These are phyloP conservation scores for Melampsora larici-populina DNA, from an alignment of 1,284 basidiomycete species.

Conservation along the genomic window DNA sequence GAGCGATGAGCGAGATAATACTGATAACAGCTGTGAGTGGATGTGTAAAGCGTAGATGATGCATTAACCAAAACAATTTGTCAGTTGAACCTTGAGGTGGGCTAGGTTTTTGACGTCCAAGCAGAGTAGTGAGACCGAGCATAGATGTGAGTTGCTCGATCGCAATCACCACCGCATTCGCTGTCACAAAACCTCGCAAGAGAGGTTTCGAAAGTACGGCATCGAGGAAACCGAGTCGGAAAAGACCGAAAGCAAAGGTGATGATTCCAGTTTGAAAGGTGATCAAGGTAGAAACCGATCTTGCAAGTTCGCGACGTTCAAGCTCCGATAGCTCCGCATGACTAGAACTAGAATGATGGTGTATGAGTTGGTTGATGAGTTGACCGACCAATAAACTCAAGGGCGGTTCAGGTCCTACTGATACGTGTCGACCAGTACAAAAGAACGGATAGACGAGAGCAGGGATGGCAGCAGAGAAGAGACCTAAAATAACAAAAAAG, in stretches of 20 bases:
- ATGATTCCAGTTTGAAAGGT: constrained; percentile 83
- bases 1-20: constrained; percentile 61
- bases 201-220: constrained; percentile 69
- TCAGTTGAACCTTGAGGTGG: constrained; percentile 65
- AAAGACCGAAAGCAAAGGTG: constrained; percentile 77
- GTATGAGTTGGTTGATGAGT: constrained; percentile 66
- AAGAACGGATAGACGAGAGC: constrained; percentile 77
- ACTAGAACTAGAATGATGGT: constrained; percentile 63
- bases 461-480: constrained; percentile 62
- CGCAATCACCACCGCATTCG: constrained; percentile 60
- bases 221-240: constrained; percentile 87
- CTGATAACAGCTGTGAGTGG: constrained; percentile 68
- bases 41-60: constrained; percentile 65
- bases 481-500: constrained; percentile 59
- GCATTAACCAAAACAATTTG: constrained; percentile 72
- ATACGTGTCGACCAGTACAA: constrained; percentile 68
- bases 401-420: constrained; percentile 81
- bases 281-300: constrained; percentile 65
- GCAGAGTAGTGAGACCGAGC: constrained; percentile 67
- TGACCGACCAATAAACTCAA: constrained; percentile 82
- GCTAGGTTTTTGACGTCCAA: constrained; percentile 60
- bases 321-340: constrained; percentile 62
- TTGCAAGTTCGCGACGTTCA: constrained; percentile 56
- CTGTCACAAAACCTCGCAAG: constrained; percentile 79
- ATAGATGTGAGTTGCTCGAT: constrained; percentile 61